Evolutionary conservation across 2,329 filamentous ascomycete species (phyloP), one percentile per base, ranked within the genome.

Genomic region (Ceratocystiopsis sp.): DNA sequence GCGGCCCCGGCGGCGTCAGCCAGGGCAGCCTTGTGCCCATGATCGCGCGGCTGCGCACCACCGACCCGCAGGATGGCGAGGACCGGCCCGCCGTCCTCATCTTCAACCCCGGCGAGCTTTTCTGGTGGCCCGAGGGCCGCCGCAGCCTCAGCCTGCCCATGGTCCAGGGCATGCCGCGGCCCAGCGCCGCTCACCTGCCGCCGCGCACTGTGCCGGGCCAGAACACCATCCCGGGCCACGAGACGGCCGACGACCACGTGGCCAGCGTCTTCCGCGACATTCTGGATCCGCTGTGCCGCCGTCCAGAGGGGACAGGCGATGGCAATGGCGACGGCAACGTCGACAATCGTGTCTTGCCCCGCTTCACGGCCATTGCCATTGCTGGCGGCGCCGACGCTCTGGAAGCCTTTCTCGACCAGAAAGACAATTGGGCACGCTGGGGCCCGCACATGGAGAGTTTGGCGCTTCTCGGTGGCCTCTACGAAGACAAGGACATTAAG

Each of bases 31-130:
- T 79, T 36, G 61, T 89, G 29, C 69, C 75, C 12, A 64, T 89
- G 45, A 69, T 80, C 19, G 34, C 35, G 34, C 15, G 16, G 35
- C 16, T 45, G 18, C 40, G 15, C 6, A 15, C 14, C 4, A 2
- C 16, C 2, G 17, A 12, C 13, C 4, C 25, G 2, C 1, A 13
- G 18, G 15, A 9, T 3, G 29, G 21, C 35, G 18, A 33, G 8
- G 4, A 21, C n/a, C 25, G 54, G 50, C 56, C 2, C 0, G 80
- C 72, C 3, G 62, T 95, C 44, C 61, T 95, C 25, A 63, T 94
- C 21, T 73, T 84, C 38, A 95, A 94, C 55, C 67, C 75, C 4
- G 84, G 84, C 5, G 78, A 93, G 60, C 63, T 83, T 16, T 65
- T 78, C 52, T 95, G 84, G 78, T 84, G 81, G 57, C 74, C 81